Base-by-base conservation (phyloP, 2,329 filamentous ascomycete genomes). In the Scytalidium lignicola region DNA sequence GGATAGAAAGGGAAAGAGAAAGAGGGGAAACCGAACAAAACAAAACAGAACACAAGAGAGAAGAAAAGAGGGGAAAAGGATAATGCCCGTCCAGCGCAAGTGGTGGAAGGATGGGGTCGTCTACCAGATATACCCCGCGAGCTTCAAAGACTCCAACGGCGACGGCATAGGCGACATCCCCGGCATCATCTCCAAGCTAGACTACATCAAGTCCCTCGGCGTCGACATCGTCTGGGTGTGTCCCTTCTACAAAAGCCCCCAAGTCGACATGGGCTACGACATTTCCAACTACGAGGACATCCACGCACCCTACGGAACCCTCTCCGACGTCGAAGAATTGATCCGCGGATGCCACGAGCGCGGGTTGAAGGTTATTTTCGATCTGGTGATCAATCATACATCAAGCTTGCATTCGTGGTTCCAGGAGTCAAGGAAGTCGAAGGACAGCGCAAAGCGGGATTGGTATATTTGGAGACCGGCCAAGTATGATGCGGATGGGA, bases 321-420 rank as follows among this genome's bases (percentile, higher is more conserved):
- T 89, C 7, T 70, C 73, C 51, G 83, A 89, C 60, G 78, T 87
- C 44, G 82, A 88, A 49, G 66, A 68, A 0, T 64, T 89, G 29
- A 82, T 87, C 44, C 61, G 73, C 21, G 78, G 77, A 42, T 74
- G 79, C 39, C 82, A 86, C 51, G 65, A 74, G 15, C 74, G 83
- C 3, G 81, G 76, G 2, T 87, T 90, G 78, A 81, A 79, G 55
- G 67, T 90, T 10, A 81, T 91, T 49, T 75, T 90, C 51, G 86
- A 91, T 60, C 71, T 91, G 2, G 87, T 91, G 2, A 77, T 90
- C 53, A 92, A 90, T 56, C 87, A 92, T 62, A 90, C 86, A 0
- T 86, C 81, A 2, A 79, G 85, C 54, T 75, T 87, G 62, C 83
- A 88, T 58, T 72, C 74, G 3, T 90, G 80, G 80, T 84, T 83